A percentile compares a stretch with the other conserved stretches of the same genome.
phyloP scores from a whole-genome alignment of 768 basidiomycete species.

The Grammothele lineata region DNA sequence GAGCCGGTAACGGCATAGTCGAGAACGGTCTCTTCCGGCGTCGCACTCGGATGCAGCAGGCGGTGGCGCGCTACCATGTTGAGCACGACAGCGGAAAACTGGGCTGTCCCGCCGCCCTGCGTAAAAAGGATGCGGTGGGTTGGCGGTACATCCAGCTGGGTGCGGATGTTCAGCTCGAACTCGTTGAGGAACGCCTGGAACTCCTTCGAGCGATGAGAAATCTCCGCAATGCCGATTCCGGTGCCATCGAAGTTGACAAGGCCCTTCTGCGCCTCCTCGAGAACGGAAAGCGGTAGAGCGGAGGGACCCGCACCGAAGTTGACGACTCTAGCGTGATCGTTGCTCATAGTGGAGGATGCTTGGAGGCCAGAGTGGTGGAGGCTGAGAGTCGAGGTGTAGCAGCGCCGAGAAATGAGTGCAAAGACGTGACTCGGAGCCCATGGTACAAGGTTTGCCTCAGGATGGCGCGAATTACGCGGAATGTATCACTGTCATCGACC shows the following conservation, averaged over 20 bases:
- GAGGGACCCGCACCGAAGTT: constrained; percentile 98
- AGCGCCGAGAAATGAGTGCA: no score
- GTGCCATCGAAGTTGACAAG: constrained; percentile 88
- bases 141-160: constrained; percentile 74
- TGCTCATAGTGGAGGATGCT: constrained; percentile 11
- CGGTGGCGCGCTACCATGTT: constrained; percentile 87
- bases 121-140: constrained; percentile 88
- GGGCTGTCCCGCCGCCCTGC: constrained; percentile 89
- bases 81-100: constrained; percentile 89
- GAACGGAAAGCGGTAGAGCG: constrained; percentile 80
- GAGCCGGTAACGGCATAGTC: constrained; percentile 93
- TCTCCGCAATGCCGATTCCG: constrained; percentile 94
- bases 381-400: background rate
- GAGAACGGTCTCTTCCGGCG: constrained; percentile 52
- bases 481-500: no score
- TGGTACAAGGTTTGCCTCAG: constrained; percentile 1
- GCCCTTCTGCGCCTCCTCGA: constrained; percentile 76
- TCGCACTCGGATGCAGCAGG: constrained; percentile 61
- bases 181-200: constrained; percentile 67
- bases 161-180: constrained; percentile 64
- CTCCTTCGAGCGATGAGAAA: constrained; percentile 92
- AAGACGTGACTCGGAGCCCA: no score
- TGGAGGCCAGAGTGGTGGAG: background rate
- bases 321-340: constrained; percentile 44
- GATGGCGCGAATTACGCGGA: background rate